Evolutionary conservation across 1,284 basidiomycete species (phyloP), one percentile per base, ranked within the genome.

Genomic region (Phylloporus gajari): DNA sequence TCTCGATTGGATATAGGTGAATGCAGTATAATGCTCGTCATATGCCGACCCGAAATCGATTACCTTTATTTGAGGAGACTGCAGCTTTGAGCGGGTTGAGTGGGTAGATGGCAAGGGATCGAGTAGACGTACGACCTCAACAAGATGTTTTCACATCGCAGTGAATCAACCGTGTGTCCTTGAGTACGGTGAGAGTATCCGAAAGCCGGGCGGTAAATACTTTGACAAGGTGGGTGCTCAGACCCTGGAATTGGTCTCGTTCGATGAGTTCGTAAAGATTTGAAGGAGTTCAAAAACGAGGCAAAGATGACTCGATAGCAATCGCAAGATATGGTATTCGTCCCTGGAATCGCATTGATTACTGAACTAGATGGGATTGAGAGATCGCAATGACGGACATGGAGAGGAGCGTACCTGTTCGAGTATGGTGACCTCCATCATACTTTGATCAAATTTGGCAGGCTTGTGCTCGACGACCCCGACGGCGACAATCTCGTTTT

Each of bases 391-490:
- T 1, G 27, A 67, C 3, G 51, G 32, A 0, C 38, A 70, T 48
- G 44, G 56, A 44, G 40, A 59, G 8, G 25, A 7, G 88, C 94
- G 75, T 71, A 97, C 96, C 85, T 98, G 87, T 81, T 99, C 96
- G 65, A 99, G 87, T 75, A 99, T 99, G 0, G 97, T 98, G 38
- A 99, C 98, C 84, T 99, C 98, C 97, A 99, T 99, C 95, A 98
- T 99, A 85, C 94, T 96, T 86, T 99, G 97, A 82, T 99, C 98
- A 84, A 98, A 97, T 86, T 99, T 99, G 1, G 97, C 97, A 4
- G 97, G 97, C 84, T 99, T 99, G 85, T 99, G 99, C 88, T 99
- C 99, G 80, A 99, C 97, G 25, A 99, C 98, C 84, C 99, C 99
- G 74, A 99, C 97, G 23, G 98, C 98, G 60, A 98, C 96, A 68